A percentile compares a stretch with the other conserved stretches of the same genome.
phyloP scores from a whole-genome alignment of 2,329 filamentous ascomycete genomes.

The Ramularia endophylla region DNA sequence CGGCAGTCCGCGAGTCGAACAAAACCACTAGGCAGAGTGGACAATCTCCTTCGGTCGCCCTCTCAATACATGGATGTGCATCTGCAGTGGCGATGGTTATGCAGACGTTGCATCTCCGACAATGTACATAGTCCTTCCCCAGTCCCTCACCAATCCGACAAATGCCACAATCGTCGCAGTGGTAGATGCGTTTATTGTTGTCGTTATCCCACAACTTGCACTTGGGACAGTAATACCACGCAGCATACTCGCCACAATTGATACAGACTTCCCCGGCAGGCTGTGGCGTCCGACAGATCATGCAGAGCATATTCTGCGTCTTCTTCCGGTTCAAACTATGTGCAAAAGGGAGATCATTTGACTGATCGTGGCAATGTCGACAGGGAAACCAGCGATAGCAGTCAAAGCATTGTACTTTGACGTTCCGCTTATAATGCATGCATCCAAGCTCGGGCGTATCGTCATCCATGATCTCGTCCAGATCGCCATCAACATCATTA shows the following conservation, averaged over 20 bases:
- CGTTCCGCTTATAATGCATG: slow-evolving; percentile 88
- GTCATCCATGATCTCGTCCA: slow-evolving; percentile 44
- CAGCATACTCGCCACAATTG: slow-evolving; percentile 68
- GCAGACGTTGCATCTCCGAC: slow-evolving; percentile 94
- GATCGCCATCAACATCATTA: slow-evolving; percentile 39
- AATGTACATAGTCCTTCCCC: slow-evolving; percentile 96
- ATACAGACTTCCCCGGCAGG: slow-evolving; percentile 71
- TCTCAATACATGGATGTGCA: slow-evolving; percentile 89
- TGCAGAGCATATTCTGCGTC: slow-evolving; percentile 95
- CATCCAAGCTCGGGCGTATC: slow-evolving; percentile 61
- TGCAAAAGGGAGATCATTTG: slow-evolving; percentile 49
- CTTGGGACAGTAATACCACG: slow-evolving; percentile 86
- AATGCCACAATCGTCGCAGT: slow-evolving; percentile 93
- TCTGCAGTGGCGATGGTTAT: slow-evolving; percentile 81
- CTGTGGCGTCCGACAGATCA: slow-evolving; percentile 86
- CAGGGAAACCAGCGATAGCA: slow-evolving; percentile 94
- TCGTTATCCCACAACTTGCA: slow-evolving; percentile 99
- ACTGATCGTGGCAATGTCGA: slow-evolving; percentile 90
- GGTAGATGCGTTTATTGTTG: slow-evolving; percentile 83
- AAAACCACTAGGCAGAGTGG: slow-evolving; percentile 96
- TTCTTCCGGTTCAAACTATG: slow-evolving; percentile 66
- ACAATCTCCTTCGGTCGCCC: slow-evolving; percentile 90
- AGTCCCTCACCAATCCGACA: slow-evolving; percentile 85
- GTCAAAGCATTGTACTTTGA: slow-evolving; percentile 88
- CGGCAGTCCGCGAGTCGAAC: slow-evolving; percentile 81